Percentiles rank a stretch among this genome's conserved stretches.
Evolutionary conservation across 768 basidiomycete genomes (phyloP).

Genomic region (Amanita pseudoporphyria): DNA sequence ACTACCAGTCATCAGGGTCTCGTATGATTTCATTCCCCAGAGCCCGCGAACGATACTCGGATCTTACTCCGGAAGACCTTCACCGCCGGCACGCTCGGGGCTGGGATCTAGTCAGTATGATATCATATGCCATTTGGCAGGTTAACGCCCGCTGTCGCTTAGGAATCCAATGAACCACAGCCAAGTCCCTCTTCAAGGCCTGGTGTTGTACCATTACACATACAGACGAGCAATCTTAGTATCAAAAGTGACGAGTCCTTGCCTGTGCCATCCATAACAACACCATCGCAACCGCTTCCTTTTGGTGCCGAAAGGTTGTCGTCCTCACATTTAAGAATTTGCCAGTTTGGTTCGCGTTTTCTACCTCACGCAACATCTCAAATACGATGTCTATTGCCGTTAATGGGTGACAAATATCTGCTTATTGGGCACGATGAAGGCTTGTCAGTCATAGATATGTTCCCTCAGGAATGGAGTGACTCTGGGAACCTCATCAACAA

Average conservation of each 20-base stretch:
- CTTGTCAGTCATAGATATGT: constrained; percentile 76
- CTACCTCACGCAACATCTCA: constrained; percentile 69
- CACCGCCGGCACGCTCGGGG: constrained; percentile 52
- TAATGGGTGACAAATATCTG: constrained; percentile 54
- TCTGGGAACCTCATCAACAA: constrained; percentile 36
- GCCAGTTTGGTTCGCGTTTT: constrained; percentile 80
- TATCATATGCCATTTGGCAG: background rate
- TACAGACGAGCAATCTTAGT: constrained; percentile 35
- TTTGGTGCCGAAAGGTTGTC: constrained; percentile 39
- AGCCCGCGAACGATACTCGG: constrained; percentile 75
- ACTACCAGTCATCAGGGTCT: constrained; percentile 46
- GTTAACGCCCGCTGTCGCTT: background rate
- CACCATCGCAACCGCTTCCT: constrained; percentile 27
- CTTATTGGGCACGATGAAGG: constrained; percentile 76
- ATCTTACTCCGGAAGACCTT: constrained; percentile 50
- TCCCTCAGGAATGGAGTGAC: constrained; percentile 61
- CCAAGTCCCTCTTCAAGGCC: constrained; percentile 11
- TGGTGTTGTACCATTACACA: constrained; percentile 22
- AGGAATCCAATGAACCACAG: background rate
- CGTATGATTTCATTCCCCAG: constrained; percentile 62
- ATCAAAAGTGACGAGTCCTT: constrained; percentile 18
- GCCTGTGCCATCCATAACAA: constrained; percentile 16
- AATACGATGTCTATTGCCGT: constrained; percentile 67
- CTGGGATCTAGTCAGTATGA: constrained; percentile 35
- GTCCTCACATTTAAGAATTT: constrained; percentile 59